phyloP scores from a whole-genome alignment of 129 eudicot species.

The Calendula officinalis region DNA sequence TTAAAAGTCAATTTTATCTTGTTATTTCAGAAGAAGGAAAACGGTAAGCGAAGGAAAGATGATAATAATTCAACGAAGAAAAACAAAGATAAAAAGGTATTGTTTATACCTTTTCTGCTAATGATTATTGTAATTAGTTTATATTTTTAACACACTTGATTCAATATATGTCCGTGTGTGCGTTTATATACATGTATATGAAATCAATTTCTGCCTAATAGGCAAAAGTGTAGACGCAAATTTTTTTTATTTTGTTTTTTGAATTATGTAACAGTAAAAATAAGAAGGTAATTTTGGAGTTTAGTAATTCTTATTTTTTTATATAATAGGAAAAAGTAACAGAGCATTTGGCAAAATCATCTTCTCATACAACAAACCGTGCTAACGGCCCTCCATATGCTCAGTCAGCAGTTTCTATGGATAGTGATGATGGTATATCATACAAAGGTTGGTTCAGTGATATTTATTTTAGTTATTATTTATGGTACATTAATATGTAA shows the following conservation, averaged over 20 bases:
- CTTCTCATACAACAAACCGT: slow-evolving; percentile 71
- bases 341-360: slow-evolving; percentile 66
- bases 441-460: slow-evolving; percentile 53
- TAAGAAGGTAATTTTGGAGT: not conserved
- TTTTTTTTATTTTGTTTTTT: not conserved
- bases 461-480: too few relatives aligned
- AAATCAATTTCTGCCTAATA: slow-evolving; percentile 1
- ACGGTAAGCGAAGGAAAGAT: slow-evolving; percentile 88
- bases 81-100: slow-evolving; percentile 86
- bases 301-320: not conserved
- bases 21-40: slow-evolving; percentile 79
- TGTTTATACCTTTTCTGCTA: not conserved
- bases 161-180: not conserved
- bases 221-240: not conserved
- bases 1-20: not conserved
- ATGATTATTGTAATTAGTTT: slow-evolving; percentile 1
- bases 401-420: slow-evolving; percentile 66
- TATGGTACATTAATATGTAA: not conserved
- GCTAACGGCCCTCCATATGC: slow-evolving; percentile 74
- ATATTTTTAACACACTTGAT: not conserved
- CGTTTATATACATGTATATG: not conserved
- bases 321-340: slow-evolving; percentile 71
- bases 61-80: slow-evolving; percentile 65
- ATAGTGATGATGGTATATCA: slow-evolving; percentile 84
- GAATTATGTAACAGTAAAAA: not conserved